These are phyloP conservation scores for Euphorbia peplus DNA, from an alignment of 345 rosid genomes.

Conservation along the genomic window DNA sequence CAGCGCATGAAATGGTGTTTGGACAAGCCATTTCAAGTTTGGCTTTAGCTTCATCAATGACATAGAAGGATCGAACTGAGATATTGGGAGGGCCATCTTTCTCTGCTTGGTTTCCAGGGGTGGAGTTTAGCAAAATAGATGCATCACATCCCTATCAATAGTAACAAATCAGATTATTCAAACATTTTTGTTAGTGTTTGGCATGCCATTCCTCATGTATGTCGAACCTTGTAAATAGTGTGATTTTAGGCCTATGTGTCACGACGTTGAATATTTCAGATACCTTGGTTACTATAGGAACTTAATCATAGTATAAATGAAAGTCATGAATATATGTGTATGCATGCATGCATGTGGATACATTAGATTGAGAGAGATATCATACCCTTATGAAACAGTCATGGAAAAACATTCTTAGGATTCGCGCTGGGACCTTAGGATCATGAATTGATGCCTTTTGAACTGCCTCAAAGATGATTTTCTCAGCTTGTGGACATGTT, in stretches of 20 bases:
- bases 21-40: slow-evolving; percentile 74
- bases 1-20: slow-evolving; percentile 66
- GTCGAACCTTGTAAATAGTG: not conserved
- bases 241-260: not conserved
- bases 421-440: slow-evolving; percentile 76
- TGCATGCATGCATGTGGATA: not conserved
- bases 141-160: slow-evolving; percentile 75
- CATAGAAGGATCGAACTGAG: slow-evolving; percentile 71
- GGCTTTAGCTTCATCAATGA: slow-evolving; percentile 64
- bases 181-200: not conserved
- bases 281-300: too few relatives aligned
- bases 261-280: too few relatives aligned
- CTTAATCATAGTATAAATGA: too few relatives aligned
- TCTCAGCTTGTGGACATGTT: slow-evolving; percentile 68
- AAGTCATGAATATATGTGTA: not conserved
- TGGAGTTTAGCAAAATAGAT: slow-evolving; percentile 63
- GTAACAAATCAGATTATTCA: not conserved
- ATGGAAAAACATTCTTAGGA: slow-evolving; percentile 87
- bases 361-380: not conserved
- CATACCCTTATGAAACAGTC: slow-evolving; percentile 83
- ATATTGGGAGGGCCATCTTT: slow-evolving; percentile 82
- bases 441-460: slow-evolving; percentile 58
- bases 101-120: slow-evolving; percentile 66
- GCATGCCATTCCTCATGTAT: not conserved
- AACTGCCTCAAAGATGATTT: slow-evolving; percentile 53